A percentile compares a stretch with the other conserved stretches of the same genome.
phyloP scores from a whole-genome alignment of 2,329 filamentous ascomycete genomes.

The Fusarium sp. region DNA sequence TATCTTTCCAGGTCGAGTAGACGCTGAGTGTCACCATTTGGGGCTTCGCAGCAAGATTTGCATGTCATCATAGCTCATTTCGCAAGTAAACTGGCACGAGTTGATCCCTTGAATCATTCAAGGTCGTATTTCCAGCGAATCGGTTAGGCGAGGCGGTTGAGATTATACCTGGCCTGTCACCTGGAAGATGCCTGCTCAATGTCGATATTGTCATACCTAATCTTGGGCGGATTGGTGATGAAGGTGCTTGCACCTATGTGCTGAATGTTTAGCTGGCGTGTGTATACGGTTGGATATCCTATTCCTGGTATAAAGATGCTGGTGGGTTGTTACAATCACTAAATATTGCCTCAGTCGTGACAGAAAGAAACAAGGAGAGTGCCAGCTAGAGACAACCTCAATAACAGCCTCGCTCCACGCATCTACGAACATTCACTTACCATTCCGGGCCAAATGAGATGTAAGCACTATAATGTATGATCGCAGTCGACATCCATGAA shows the following conservation, averaged over 20 bases:
- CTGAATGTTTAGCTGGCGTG: too few species aligned
- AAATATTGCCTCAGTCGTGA: background rate
- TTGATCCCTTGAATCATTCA: background rate
- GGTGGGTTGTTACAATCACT: background rate
- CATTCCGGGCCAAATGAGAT: background rate
- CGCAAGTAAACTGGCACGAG: background rate
- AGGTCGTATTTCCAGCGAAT: background rate
- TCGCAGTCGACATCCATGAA: background rate
- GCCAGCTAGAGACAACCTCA: background rate
- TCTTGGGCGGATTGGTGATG: background rate
- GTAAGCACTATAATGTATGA: background rate
- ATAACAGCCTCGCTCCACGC: background rate
- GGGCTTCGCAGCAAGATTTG: background rate
- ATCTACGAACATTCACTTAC: background rate
- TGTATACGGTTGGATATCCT: too few species aligned
- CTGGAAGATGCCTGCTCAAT: background rate
- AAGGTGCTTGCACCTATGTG: background rate
- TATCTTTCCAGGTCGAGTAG: background rate
- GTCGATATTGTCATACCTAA: background rate
- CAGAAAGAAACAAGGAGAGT: background rate
- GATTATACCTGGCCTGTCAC: background rate
- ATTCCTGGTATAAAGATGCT: background rate
- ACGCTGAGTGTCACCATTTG: background rate
- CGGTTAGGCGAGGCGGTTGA: background rate
- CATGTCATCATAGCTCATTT: background rate